These are phyloP conservation scores for Pseudonitzschia multistriata DNA, from an alignment of 108 stramenopile species.

Conservation along the genomic window DNA sequence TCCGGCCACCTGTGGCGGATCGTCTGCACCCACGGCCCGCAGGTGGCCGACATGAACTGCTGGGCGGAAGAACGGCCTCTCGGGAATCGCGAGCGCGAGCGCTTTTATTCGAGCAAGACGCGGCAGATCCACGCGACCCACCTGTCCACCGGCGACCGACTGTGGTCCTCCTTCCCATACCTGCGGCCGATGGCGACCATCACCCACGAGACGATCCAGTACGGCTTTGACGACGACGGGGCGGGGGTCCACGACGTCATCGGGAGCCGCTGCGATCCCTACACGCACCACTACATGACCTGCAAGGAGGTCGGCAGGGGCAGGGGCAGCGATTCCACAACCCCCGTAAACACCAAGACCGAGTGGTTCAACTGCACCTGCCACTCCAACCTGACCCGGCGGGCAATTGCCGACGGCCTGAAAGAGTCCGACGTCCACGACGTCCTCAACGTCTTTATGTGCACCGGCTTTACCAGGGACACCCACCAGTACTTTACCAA, in stretches of 20 bases:
- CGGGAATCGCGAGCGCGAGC: constrained; percentile 34
- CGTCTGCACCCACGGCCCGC: constrained; percentile 49
- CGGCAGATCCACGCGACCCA: constrained; percentile 64
- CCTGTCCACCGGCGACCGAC: constrained; percentile 48
- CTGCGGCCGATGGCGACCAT: constrained; percentile 57
- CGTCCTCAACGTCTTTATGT: constrained; percentile 70
- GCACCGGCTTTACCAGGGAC: constrained; percentile 55
- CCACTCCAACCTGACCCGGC: constrained; percentile 55
- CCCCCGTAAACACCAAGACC: not conserved
- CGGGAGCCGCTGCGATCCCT: constrained; percentile 63
- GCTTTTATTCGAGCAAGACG: constrained; percentile 58
- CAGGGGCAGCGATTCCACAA: not conserved
- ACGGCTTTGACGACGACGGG: constrained; percentile 63
- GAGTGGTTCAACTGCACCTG: constrained; percentile 30
- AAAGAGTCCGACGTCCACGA: constrained; percentile 54
- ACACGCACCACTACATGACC: constrained; percentile 55
- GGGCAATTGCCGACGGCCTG: constrained; percentile 33
- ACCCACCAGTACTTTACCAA: constrained; percentile 70
- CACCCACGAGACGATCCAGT: constrained; percentile 49
- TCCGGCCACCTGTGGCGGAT: constrained; percentile 54
- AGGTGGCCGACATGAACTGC: constrained; percentile 67
- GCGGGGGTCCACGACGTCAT: constrained; percentile 66
- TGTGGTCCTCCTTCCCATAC: constrained; percentile 58
- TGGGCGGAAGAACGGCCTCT: constrained; percentile 37
- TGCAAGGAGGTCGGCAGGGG: constrained; percentile 26